Conservation (phyloP, 2,329 filamentous ascomycete genomes). For the Ophiostoma fasciatum region DNA sequence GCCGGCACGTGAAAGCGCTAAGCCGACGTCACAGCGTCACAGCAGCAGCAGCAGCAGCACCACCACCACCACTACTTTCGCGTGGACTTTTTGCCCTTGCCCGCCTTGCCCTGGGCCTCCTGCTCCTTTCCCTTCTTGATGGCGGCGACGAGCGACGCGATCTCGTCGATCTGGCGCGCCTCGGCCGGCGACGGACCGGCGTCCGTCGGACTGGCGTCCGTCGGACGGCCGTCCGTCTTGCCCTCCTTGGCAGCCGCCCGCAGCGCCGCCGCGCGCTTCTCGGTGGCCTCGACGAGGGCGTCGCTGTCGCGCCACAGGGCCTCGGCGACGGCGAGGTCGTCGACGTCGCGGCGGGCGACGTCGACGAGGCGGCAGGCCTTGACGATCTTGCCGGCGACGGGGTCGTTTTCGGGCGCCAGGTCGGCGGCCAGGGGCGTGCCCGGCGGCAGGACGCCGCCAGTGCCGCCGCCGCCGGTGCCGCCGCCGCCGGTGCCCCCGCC, state of each 20-base stretch:
- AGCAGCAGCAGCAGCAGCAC: too few relatives aligned
- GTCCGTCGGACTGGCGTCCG: conserved; percentile 19
- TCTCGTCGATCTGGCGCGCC: conserved; percentile 20
- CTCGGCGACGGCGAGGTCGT: conserved; percentile 67
- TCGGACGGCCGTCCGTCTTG: conserved; percentile 16
- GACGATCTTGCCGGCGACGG: conserved; percentile 38
- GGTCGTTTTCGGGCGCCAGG: too few relatives aligned
- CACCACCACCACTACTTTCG: too few relatives aligned
- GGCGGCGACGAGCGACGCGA: conserved; percentile 25
- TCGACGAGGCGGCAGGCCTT: conserved; percentile 79
- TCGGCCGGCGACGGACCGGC: conserved; percentile 20
- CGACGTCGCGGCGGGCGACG: conserved; percentile 56
- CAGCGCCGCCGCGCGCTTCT: conserved; percentile 59
- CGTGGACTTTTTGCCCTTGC: conserved; percentile 13
- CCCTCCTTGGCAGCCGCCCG: conserved; percentile 23
- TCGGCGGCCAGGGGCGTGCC: too few relatives aligned
- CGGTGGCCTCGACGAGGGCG: conserved; percentile 62
- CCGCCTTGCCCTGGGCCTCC: conserved; percentile 7
- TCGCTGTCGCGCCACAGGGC: conserved; percentile 84
- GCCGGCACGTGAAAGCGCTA: too few relatives aligned
- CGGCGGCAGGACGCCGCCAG: too few relatives aligned
- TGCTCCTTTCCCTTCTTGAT: conserved; percentile 27
- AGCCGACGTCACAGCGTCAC: not conserved
- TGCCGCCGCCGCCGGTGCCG: conserved; percentile 7
- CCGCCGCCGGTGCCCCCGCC: too few relatives aligned